These are phyloP conservation scores for Neurospora sp. DNA, from an alignment of 495 filamentous ascomycete genomes.

Conservation along the genomic window DNA sequence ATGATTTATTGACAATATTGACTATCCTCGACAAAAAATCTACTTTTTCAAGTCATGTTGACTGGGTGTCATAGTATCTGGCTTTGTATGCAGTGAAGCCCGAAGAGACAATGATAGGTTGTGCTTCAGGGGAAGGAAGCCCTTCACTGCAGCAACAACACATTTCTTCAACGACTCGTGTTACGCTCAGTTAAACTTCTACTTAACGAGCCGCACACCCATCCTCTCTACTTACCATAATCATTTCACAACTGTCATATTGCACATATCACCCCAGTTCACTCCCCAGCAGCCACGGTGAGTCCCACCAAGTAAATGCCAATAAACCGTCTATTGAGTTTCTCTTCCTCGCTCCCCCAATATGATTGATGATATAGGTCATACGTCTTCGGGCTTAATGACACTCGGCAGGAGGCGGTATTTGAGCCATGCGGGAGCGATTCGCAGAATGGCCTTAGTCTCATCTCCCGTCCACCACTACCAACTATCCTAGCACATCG, in stretches of 20 bases:
- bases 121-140: background rate
- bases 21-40: background rate
- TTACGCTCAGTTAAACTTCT: too few species aligned
- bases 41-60: too few species aligned
- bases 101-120: background rate
- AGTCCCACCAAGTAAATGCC: background rate
- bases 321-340: conserved; percentile 13
- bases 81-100: background rate
- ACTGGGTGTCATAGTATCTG: too few species aligned
- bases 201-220: background rate
- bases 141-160: background rate
- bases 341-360: conserved; percentile 2
- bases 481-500: background rate
- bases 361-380: conserved; percentile 21
- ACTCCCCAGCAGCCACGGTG: background rate
- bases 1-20: background rate
- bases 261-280: background rate
- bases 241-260: background rate
- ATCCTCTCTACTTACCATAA: background rate
- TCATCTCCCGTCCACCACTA: background rate
- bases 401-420: background rate
- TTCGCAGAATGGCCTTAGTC: background rate
- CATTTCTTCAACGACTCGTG: background rate
- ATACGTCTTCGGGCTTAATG: background rate
- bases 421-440: background rate